Conservation (phyloP, 805 yeast genomes). For the Pichia occidentalis region DNA sequence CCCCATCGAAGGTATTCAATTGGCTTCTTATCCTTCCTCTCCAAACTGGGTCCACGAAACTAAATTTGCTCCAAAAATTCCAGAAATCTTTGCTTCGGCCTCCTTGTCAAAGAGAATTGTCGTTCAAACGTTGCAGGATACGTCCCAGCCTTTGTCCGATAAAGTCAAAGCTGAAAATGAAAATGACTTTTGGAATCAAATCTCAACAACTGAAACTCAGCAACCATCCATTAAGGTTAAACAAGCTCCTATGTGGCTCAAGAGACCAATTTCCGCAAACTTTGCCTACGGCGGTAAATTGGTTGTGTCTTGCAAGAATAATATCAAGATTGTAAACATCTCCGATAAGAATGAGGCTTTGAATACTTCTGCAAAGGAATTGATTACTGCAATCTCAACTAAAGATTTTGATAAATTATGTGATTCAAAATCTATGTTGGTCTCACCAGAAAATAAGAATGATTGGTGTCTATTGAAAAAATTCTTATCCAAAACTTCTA, state of each 20-base stretch:
- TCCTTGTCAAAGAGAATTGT: conserved; percentile 79
- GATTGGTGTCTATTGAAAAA: conserved; percentile 64
- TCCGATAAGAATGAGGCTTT: conserved; percentile 33
- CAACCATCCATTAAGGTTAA: conserved; percentile 64
- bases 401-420: conserved; percentile 50
- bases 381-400: conserved; percentile 51
- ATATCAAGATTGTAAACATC: conserved; percentile 25
- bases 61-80: conserved; percentile 78
- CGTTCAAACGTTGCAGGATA: conserved; percentile 85
- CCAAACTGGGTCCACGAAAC: conserved; percentile 93
- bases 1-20: conserved; percentile 61
- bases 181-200: conserved; percentile 80
- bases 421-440: conserved; percentile 41
- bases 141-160: conserved; percentile 49
- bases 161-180: conserved; percentile 42
- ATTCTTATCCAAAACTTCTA: conserved; percentile 33
- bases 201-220: conserved; percentile 59
- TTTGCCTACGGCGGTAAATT: conserved; percentile 96
- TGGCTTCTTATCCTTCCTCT: conserved; percentile 86
- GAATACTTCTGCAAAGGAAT: conserved; percentile 32
- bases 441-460: conserved; percentile 27
- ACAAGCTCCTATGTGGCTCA: conserved; percentile 90
- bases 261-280: conserved; percentile 61
- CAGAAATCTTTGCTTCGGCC: conserved; percentile 84
- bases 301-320: conserved; percentile 39